Base-by-base conservation (phyloP, 1,284 basidiomycete genomes). In the Chiua sp. region DNA sequence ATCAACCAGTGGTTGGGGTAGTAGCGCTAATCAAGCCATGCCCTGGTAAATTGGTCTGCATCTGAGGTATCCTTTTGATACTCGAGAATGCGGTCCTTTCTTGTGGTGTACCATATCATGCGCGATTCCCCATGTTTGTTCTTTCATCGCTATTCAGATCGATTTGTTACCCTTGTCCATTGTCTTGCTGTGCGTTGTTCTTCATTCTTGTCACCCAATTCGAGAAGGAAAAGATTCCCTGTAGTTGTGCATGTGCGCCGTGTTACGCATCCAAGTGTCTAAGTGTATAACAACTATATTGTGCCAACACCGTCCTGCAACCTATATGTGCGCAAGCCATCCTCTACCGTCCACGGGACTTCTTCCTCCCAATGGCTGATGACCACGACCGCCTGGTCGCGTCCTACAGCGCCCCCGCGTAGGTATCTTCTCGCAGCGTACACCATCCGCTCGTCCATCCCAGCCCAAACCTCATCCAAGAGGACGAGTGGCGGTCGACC, bases 291-390 rank as follows among this genome's bases (percentile, higher is more conserved):
- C 12, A 46, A n/a, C 10, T 37, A 15, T 4, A 11, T 13, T 22
- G 56, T 52, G 22, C 80, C 81, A 13, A 65, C 53, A 10, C 82
- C 81, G 5, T 74, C 67, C 16, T 78, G 73, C 47, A 84, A 62
- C 53, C 63, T 71, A 52, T 78, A 78, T 57, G 65, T 71, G 65
- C 65, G 71, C 30, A 84, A 65, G 0, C 86, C 87, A 54, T 90
- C 86, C 30, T 77, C 75, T 1, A 63, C 68, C 1, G 73, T 77
- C 91, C 91, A 93, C 3, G 91, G 91, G 23, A 95, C 87, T 75
- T 98, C 95, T 47, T 92, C 90, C 65, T 92, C 91, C 85, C 92
- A 95, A 76, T 97, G 95, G 39, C 88, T 93, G 47, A 98, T 86
- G 4, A 94, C 88, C 2, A 97, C 80, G 18, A 93, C 89, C 1